Base-by-base conservation (phyloP, 2,329 filamentous ascomycete species). In the Cordyceps farinosa region DNA sequence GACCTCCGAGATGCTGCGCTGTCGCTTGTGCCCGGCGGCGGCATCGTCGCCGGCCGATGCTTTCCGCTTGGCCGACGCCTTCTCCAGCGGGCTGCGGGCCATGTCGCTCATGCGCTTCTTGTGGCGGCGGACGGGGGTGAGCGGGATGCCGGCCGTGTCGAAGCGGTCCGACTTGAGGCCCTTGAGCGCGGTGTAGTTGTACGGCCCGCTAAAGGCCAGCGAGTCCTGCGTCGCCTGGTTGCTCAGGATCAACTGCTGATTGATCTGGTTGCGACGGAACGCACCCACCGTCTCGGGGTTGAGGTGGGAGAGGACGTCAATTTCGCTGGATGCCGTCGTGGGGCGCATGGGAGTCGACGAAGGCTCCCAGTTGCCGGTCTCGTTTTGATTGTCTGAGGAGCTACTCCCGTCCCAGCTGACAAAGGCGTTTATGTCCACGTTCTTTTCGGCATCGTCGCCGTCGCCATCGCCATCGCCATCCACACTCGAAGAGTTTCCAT, bases 261-360 rank as follows among this genome's bases (percentile, higher is more conserved):
- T 84, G 79, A 80, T 86, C 72, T 85, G 87, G 73, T 85, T 88
- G 67, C 80, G 85, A 62, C 90, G 90, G 80, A 95, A 96, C 1
- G 90, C 89, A 44, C 90, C 90, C 42, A 95, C 90, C 15, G 89
- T 85, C 63, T 87, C 84, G 9, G 82, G 76, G 64, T 85, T 85
- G 67, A 86, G 84, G 69, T 89, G 87, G 45, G 92, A 85, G 11
- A 76, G 72, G 9, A 79, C 72, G 44, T 80, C 77, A 22, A 74
- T 73, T 66, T 86, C 80, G 70, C 79, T 80, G 36, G 76, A 75
- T 44, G 80, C 75, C 42, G 81, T 82, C n/a, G 75, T 76, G 34
- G 80, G 79, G 27, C 83, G 80, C 3, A 75, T 75, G 1, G 83
- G 83, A 1, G 83, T 86, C 22, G 83, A 81, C 1, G 81, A 77